phyloP scores from a whole-genome alignment of 1,284 basidiomycete species.

The Ustilago sp. region DNA sequence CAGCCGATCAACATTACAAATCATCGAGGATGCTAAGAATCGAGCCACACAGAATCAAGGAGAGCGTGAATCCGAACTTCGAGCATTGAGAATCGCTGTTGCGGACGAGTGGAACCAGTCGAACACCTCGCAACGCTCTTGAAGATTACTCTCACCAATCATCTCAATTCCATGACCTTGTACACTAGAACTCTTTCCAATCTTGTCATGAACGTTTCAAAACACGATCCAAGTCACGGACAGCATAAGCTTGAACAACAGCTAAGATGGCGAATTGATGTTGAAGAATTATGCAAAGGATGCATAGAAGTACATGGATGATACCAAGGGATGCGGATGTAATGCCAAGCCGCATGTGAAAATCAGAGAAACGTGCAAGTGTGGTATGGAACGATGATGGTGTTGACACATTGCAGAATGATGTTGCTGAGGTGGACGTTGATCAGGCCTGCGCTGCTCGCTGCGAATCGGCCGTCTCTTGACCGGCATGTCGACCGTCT shows the following conservation, averaged over 20 bases:
- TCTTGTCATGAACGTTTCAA: neutral
- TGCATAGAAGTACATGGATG: constrained; percentile 42
- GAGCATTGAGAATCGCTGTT: constrained; percentile 31
- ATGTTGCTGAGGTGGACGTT: neutral
- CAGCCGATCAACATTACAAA: constrained; percentile 19
- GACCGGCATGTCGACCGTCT: constrained; percentile 43
- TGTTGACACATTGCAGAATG: neutral
- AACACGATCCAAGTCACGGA: neutral
- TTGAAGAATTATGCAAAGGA: constrained; percentile 2
- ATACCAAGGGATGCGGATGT: constrained; percentile 4
- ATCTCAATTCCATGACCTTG: neutral
- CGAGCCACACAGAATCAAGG: constrained; percentile 26
- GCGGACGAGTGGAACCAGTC: constrained; percentile 42
- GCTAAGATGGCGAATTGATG: neutral
- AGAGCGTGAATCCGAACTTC: constrained; percentile 27
- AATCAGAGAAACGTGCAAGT: neutral
- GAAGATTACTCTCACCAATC: neutral
- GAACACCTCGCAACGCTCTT: constrained; percentile 15
- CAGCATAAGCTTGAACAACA: neutral
- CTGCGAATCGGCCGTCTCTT: constrained; percentile 46
- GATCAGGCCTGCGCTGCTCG: constrained; percentile 33
- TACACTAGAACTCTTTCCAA: neutral
- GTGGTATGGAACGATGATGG: neutral
- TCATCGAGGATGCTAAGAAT: constrained; percentile 23
- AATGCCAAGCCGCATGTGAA: neutral